A percentile compares a stretch with the other conserved stretches of the same genome.
Evolutionary conservation across 768 basidiomycete genomes (phyloP).

Genomic region (Lepiota venenata): DNA sequence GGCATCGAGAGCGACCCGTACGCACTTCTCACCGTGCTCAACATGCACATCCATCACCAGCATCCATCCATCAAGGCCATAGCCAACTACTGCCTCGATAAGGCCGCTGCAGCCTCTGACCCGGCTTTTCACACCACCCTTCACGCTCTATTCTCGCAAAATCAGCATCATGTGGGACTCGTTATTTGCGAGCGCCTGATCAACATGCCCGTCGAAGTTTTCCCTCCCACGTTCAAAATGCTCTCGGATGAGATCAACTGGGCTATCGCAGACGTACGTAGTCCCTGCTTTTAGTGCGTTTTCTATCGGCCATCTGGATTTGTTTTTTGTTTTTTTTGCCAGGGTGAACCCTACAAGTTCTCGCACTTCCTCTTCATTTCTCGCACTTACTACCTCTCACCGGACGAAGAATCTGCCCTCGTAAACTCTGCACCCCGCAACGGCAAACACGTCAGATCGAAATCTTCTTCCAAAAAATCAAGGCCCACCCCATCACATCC

Average conservation of each 20-base stretch:
- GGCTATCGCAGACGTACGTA: conserved; percentile 62
- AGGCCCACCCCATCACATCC: conserved; percentile 14
- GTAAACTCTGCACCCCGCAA: conserved; percentile 38
- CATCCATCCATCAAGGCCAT: conserved; percentile 70
- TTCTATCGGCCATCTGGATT: neutral
- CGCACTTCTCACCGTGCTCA: conserved; percentile 81
- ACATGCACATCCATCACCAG: conserved; percentile 65
- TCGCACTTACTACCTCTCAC: conserved; percentile 70
- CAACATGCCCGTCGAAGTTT: conserved; percentile 94
- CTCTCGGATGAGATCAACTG: conserved; percentile 77
- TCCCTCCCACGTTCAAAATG: conserved; percentile 92
- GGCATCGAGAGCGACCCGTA: conserved; percentile 88
- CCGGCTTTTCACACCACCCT: conserved; percentile 50
- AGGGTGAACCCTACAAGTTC: conserved; percentile 67
- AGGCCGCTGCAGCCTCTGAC: conserved; percentile 46
- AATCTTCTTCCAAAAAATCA: conserved; percentile 21
- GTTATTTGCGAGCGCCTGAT: conserved; percentile 86
- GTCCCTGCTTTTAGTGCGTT: neutral
- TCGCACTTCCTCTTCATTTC: conserved; percentile 75
- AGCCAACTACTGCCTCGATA: conserved; percentile 63
- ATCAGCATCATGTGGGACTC: conserved; percentile 65
- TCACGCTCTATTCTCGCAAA: conserved; percentile 48
- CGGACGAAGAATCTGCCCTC: conserved; percentile 60
- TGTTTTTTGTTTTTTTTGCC: neutral
- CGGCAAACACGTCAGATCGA: conserved; percentile 42